Evolutionary conservation across 2,329 filamentous ascomycete genomes (phyloP), one percentile per base, ranked within the genome.

Genomic region (Aspergillus ruber): DNA sequence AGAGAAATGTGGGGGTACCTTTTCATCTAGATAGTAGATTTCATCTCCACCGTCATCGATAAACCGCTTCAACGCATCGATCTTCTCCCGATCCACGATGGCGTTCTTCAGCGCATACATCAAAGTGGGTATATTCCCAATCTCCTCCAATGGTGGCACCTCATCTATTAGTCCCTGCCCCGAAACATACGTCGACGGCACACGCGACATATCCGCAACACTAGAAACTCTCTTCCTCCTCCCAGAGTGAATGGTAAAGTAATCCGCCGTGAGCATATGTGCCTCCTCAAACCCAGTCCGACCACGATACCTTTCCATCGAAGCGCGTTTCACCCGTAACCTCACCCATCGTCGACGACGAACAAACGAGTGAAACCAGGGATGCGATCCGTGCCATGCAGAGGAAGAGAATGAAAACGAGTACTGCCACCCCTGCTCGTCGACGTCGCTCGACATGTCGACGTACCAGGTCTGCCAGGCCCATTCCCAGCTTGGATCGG

Each of bases 301-400:
- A 1, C 55, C 59, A 6, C 56, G 51, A 35, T 50, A 36, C 50
- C 25, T 44, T 45, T 25, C 59, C 54, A 23, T 62, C n/a, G 36
- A 46, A 41, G 66, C 73, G 62, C 81, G 80, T 69, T 86, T 88
- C 45, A 86, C 78, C 29, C 93, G 78, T 65, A 88, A 86, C 39
- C 93, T 78, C 46, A 91, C 82, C 93, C 93, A 98, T 18, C 88
- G 82, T 52, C 93, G 80, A 56, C 93, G 77, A 32, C 93, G 79
- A n/a, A 96, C 93, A 63, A 91, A 98, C 1, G 89, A 95, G 65
- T 90, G 91, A 69, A 89, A 95, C 90, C 91, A 97, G 21, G 82
- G 85, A 63, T 85, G 82, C 15, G 87, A 86, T 3, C 85, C 84
- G 67, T 98, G 93, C 93, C 93, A 98, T 2, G 83, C 81, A 55